A percentile compares a stretch with the other conserved stretches of the same genome.
phyloP scores from a whole-genome alignment of 2,329 filamentous ascomycete species.

The Fusarium bactridioides region DNA sequence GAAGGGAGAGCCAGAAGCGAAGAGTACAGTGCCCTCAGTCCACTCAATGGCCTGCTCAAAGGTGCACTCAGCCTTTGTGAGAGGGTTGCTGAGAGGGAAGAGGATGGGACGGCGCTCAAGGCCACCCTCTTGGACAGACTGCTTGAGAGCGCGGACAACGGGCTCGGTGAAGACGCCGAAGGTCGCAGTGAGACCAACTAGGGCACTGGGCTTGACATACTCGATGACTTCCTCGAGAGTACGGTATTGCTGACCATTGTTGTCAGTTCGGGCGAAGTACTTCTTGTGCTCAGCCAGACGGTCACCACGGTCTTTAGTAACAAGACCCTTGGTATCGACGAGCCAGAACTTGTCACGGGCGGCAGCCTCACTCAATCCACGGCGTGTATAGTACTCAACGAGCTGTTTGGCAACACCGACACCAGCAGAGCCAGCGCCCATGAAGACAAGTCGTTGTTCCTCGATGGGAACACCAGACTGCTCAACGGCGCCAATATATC shows the following conservation, averaged over 20 bases:
- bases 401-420: constrained; percentile 98
- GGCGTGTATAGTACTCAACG: constrained; percentile 94
- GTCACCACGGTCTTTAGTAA: constrained; percentile 92
- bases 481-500: constrained; percentile 80
- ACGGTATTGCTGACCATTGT: constrained; percentile 74
- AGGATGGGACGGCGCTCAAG: constrained; percentile 84
- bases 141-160: constrained; percentile 76
- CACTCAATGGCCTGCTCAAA: constrained; percentile 91
- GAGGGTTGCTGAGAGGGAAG: constrained; percentile 96
- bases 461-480: constrained; percentile 84
- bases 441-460: constrained; percentile 94
- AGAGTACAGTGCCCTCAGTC: constrained; percentile 91
- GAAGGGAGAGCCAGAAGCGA: constrained; percentile 96
- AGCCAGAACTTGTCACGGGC: constrained; percentile 95
- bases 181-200: constrained; percentile 93
- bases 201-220: constrained; percentile 91
- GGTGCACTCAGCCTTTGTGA: constrained; percentile 96
- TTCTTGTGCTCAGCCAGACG: constrained; percentile 90
- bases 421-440: constrained; percentile 94
- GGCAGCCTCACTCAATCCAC: constrained; percentile 86
- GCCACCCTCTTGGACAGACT: constrained; percentile 68
- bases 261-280: constrained; percentile 72
- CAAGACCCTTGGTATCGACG: constrained; percentile 95
- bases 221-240: constrained; percentile 91
- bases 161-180: constrained; percentile 93